Percentiles rank a stretch among this genome's conserved stretches.
Evolutionary conservation across 768 basidiomycete genomes (phyloP).

Genomic region (Udeniomyces megalosporus): DNA sequence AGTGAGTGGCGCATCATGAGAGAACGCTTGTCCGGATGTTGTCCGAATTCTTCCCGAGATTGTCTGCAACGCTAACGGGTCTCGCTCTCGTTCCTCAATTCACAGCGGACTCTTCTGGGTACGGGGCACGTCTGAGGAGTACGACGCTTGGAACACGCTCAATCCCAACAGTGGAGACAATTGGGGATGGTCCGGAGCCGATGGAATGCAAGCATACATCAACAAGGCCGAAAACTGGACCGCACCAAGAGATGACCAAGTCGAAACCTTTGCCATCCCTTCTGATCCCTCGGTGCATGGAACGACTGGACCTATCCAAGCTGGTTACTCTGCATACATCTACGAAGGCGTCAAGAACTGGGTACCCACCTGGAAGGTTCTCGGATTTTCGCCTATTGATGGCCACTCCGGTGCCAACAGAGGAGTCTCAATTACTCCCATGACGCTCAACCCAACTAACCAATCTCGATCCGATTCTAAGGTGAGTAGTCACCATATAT

Average conservation of each 20-base stretch:
- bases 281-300: constrained; percentile 39
- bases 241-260: constrained; percentile 35
- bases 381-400: constrained; percentile 2
- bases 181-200: constrained; percentile 26
- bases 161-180: constrained; percentile 23
- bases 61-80: too few species aligned
- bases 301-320: constrained; percentile 38
- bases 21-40: too few species aligned
- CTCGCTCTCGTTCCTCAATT: background rate
- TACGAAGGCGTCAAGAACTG: constrained; percentile 41
- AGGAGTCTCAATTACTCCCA: constrained; percentile 37
- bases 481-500: background rate
- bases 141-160: constrained; percentile 32
- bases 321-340: constrained; percentile 33
- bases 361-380: constrained; percentile 35
- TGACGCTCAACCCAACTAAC: constrained; percentile 46
- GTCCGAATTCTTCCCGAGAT: too few species aligned
- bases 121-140: constrained; percentile 22
- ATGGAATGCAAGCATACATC: constrained; percentile 25
- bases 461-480: constrained; percentile 51
- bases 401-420: constrained; percentile 6
- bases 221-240: constrained; percentile 41
- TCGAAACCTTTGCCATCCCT: constrained; percentile 34
- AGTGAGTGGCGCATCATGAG: constrained; percentile 22
- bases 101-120: background rate